A percentile compares a stretch with the other conserved stretches of the same genome.
Conservation (phyloP, 768 basidiomycete genomes). For the Phaeotremella skinneri region DNA sequence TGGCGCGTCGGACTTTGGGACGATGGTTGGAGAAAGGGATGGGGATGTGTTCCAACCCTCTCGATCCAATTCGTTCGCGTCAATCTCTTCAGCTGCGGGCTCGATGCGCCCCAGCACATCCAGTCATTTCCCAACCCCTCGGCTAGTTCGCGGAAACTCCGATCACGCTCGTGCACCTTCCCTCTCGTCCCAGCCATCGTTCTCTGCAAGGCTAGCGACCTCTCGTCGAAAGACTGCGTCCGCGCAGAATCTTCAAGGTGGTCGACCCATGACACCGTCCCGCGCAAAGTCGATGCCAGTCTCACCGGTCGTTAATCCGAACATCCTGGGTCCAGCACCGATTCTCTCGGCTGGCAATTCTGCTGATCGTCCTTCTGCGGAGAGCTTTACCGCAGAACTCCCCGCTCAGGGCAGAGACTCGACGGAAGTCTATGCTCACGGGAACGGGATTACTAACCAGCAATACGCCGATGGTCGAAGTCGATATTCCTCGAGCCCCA, state of each 20-base stretch:
- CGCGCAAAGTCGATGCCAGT: slow-evolving; percentile 27
- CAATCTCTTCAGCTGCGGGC: neutral
- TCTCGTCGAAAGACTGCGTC: slow-evolving; percentile 16
- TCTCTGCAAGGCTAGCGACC: slow-evolving; percentile 1
- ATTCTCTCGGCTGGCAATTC: neutral
- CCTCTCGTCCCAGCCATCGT: neutral
- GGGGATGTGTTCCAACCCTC: neutral
- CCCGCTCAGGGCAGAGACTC: neutral
- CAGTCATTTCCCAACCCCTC: neutral
- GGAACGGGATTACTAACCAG: neutral
- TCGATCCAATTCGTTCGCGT: slow-evolving; percentile 10
- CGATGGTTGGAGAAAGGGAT: slow-evolving; percentile 16
- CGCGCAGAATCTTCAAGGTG: slow-evolving; percentile 5
- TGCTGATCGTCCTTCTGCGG: neutral
- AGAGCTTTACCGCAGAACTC: neutral
- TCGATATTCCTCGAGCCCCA: slow-evolving; percentile 5
- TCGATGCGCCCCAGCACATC: neutral
- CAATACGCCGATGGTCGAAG: neutral
- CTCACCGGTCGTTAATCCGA: slow-evolving; percentile 21
- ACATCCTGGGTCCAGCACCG: slow-evolving; percentile 2
- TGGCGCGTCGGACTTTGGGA: slow-evolving; percentile 41
- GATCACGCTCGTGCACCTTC: neutral
- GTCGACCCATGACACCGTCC: slow-evolving; percentile 4
- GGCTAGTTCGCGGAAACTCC: neutral
- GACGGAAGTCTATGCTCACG: neutral